Percentiles rank a stretch among this genome's conserved stretches.
Conservation (phyloP, 306 rosid species). For the Ormosia emarginata region DNA sequence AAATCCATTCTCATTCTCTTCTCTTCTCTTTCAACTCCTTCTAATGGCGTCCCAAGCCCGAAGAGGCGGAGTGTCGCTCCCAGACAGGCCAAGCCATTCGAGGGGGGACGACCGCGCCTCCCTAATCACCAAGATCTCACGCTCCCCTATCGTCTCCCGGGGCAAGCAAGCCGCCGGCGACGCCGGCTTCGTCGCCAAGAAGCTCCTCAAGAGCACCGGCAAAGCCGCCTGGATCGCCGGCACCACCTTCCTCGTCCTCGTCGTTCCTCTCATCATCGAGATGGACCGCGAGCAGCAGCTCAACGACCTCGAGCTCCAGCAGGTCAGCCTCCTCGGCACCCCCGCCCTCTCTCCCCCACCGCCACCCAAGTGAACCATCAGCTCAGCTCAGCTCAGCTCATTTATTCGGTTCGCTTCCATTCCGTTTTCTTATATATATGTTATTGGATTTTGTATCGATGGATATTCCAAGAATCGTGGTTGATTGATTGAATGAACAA, state of each 20-base stretch:
- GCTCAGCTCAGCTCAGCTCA: neutral
- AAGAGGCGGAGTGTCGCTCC: conserved; percentile 86
- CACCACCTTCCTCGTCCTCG: conserved; percentile 73
- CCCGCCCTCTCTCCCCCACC: conserved; percentile 17
- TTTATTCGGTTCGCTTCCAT: neutral
- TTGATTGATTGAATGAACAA: neutral
- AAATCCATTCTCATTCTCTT: neutral
- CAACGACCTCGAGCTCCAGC: conserved; percentile 88
- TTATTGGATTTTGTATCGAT: neutral
- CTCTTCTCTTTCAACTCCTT: neutral
- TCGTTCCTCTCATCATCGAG: conserved; percentile 81
- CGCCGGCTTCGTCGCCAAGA: conserved; percentile 53
- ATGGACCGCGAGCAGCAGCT: conserved; percentile 98
- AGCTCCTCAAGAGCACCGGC: conserved; percentile 85
- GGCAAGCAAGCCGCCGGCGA: conserved; percentile 65
- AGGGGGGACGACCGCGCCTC: conserved; percentile 17
- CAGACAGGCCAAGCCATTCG: conserved; percentile 51
- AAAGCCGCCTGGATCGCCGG: conserved; percentile 97
- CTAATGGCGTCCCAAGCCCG: conserved; percentile 66
- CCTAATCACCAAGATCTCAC: conserved; percentile 46
- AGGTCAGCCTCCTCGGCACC: conserved; percentile 89
- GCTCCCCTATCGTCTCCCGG: conserved; percentile 49
- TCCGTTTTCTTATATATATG: too few species aligned
- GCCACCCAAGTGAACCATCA: conserved; percentile 36
- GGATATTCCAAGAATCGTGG: neutral